Conservation (phyloP, 805 yeast species). For the Wickerhamiella dianesei region DNA sequence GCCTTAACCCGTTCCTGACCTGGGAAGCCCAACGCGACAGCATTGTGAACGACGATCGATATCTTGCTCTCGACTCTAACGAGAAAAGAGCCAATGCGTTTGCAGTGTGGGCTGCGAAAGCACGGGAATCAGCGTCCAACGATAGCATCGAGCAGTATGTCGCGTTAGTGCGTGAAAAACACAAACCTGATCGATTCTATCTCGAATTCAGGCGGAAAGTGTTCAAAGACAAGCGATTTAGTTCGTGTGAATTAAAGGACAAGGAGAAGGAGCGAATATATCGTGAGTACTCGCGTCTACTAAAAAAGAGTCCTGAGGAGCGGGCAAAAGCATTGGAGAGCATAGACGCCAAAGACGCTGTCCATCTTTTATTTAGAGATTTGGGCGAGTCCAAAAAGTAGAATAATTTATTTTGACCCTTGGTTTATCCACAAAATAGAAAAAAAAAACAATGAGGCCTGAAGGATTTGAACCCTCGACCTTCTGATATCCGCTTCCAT, state of each 20-base stretch:
- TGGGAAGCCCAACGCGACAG: slow-evolving; percentile 36
- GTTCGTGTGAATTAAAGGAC: slow-evolving; percentile 21
- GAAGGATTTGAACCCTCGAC: background rate
- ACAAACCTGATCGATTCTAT: slow-evolving; percentile 24
- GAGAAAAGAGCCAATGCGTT: slow-evolving; percentile 29
- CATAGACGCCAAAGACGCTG: background rate
- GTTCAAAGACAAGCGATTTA: slow-evolving; percentile 21
- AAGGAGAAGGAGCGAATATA: slow-evolving; percentile 29
- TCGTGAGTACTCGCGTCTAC: slow-evolving; percentile 22
- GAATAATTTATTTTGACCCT: background rate
- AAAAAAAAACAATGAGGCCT: background rate
- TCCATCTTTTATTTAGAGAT: too few species aligned
- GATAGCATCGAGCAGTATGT: slow-evolving; percentile 15
- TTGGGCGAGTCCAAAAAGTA: background rate
- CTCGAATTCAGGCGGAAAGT: slow-evolving; percentile 30
- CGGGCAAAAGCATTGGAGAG: background rate
- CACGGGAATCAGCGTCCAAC: background rate
- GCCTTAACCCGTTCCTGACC: slow-evolving; percentile 28
- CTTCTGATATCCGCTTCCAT: background rate
- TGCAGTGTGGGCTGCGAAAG: slow-evolving; percentile 32
- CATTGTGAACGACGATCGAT: slow-evolving; percentile 33
- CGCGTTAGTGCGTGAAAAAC: slow-evolving; percentile 20
- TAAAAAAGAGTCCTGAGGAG: background rate
- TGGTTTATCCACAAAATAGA: background rate
- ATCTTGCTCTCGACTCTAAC: slow-evolving; percentile 26